Evolutionary conservation across 176 grass and related monocot species (phyloP), one percentile per base, ranked within the genome.

Genomic region (Oryza australiensis): DNA sequence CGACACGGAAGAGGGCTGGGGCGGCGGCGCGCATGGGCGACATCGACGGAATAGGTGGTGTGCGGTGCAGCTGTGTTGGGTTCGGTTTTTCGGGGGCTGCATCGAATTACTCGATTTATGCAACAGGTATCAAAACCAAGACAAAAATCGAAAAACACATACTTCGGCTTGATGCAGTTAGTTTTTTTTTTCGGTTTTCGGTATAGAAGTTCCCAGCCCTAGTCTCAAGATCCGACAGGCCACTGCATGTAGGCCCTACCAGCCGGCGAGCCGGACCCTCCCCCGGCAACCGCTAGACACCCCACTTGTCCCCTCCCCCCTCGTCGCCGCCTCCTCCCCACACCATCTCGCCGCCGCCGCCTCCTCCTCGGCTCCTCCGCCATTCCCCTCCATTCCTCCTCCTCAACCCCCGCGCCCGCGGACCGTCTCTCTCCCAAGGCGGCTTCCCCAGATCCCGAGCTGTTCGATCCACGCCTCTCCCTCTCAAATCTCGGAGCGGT

Each of bases 231-330:
- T 68, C 76, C 62, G 34, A 42, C 78, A 60, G 38, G 13, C 22
- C 62, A 81, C 77, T 75, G 63, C 34, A 70, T 13, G 27, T 66
- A 9, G 59, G 68, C 35, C 26, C 80, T 51, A 9, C 49, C 16
- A 12, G 30, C 42, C 82, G 55, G 72, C 22, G 20, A 41, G 9
- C 1, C 20, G 20, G 3, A 0, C 40, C 7, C 3, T 3, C 12
- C 12, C 43, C 45, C 10, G 9, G 45, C 45, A 48, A 48, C 45
- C 45, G 45, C 45, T 48, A 16, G 3, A 16, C 45, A 48, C 45
- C 42, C 42, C 3, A 2, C 42, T 41, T 8, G 12, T 11, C 68
- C 29, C 37, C 80, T 5, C 13, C 38, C 38, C 8, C 38, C 38
- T 40, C 38, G 12, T 10, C 68, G 40, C 35, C 80, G 9, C 66